Evolutionary conservation across 495 filamentous ascomycete species (phyloP), one percentile per base, ranked within the genome.

Genomic region (Talaromyces borbonicus): DNA sequence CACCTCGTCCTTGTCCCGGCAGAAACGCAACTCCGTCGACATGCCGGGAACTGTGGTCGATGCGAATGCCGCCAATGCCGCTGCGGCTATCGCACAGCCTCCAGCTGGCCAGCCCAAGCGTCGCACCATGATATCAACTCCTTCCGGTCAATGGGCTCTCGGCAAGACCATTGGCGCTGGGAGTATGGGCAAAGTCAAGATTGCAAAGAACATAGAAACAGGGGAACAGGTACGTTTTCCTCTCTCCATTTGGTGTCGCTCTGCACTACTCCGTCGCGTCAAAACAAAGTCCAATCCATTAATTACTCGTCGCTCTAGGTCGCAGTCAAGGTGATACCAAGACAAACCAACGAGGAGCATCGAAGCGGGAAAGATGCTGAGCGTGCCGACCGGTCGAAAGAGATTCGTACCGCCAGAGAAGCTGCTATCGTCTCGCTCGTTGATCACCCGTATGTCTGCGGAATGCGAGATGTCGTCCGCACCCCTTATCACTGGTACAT

Each of bases 401-500:
- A 99, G 62, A 83, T 97, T 54, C 79, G 92, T 42, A 99, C 93
- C 11, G 90, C 90, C 40, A 80, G 92, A 51, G 92, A 99, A 60
- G 93, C 92, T 9, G 92, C 92, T 50, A 97, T 99, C 53, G 92
- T 97, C 49, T 94, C 86, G 20, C 81, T 99, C 18, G 77, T 95
- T 33, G 83, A 89, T 59, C 92, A 97, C 53, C 93, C 92, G 4
- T 95, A 96, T 60, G 94, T 98, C 48, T 99, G 92, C 62, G 90
- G 83, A 5, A 89, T 99, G 79, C 78, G 89, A 49, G 92, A 99
- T 66, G 87, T 95, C 11, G 80, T 96, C 43, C 84, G 89, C 18
- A 97, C 92, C 14, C 86, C 88, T 56, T 92, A 95, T 63, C 92
- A 99, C 62, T 99, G 92, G 92, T 99, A 99, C 62, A 99, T 99